phyloP scores from a whole-genome alignment of 2,329 filamentous ascomycete genomes.

The Colletotrichum chlorophyti region DNA sequence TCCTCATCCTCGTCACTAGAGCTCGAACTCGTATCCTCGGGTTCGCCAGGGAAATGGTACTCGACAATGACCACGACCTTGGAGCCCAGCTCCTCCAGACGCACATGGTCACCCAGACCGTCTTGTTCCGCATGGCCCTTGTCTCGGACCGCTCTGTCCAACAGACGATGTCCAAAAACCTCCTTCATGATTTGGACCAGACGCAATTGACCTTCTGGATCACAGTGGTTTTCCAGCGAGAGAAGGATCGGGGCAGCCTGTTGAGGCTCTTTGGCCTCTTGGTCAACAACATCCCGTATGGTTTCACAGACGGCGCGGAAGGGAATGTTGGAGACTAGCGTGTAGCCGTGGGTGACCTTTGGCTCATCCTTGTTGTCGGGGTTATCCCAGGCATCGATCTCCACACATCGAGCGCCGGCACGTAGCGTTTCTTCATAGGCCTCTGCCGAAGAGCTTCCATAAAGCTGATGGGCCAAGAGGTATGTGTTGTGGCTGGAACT shows the following conservation, averaged over 20 bases:
- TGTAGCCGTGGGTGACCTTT: constrained; percentile 75
- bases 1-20: constrained; percentile 49
- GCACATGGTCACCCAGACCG: constrained; percentile 59
- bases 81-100: constrained; percentile 63
- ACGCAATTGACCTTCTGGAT: constrained; percentile 62
- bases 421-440: constrained; percentile 69
- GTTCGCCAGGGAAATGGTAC: constrained; percentile 64
- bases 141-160: constrained; percentile 62
- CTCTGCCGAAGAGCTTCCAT: constrained; percentile 65
- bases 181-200: constrained; percentile 71
- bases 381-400: constrained; percentile 78
- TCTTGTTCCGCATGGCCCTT: constrained; percentile 63
- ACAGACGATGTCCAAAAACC: constrained; percentile 64
- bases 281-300: constrained; percentile 67
- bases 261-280: constrained; percentile 54
- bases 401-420: constrained; percentile 72
- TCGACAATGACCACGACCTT: constrained; percentile 74
- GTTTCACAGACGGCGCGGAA: constrained; percentile 72
- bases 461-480: constrained; percentile 73
- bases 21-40: constrained; percentile 44
- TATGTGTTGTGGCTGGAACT: constrained; percentile 79
- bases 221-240: constrained; percentile 74
- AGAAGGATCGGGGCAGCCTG: constrained; percentile 66
- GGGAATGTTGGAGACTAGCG: constrained; percentile 69
- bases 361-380: constrained; percentile 66